These are phyloP conservation scores for Kodamaea laetipori DNA, from an alignment of 805 yeast species.

Conservation along the genomic window DNA sequence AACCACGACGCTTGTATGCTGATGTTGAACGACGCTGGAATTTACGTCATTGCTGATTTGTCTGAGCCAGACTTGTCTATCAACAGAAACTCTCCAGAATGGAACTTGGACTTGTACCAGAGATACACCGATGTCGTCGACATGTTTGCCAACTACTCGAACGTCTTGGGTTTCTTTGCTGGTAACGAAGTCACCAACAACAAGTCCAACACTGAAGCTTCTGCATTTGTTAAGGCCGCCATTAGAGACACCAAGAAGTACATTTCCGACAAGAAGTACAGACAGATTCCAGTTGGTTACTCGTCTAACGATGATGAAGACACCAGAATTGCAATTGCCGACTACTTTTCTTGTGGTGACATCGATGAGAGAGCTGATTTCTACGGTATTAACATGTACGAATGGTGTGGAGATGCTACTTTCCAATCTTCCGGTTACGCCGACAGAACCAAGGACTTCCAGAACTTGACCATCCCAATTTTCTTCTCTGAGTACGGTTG, in stretches of 20 bases:
- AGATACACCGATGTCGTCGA: conserved; percentile 86
- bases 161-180: conserved; percentile 92
- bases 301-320: conserved; percentile 86
- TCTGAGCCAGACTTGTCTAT: conserved; percentile 78
- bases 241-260: conserved; percentile 84
- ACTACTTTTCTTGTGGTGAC: conserved; percentile 83
- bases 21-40: conserved; percentile 43
- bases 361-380: conserved; percentile 66
- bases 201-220: conserved; percentile 77
- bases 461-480: conserved; percentile 72
- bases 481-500: conserved; percentile 92
- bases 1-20: conserved; percentile 46
- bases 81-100: conserved; percentile 71
- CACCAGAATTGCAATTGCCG: conserved; percentile 77
- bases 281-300: conserved; percentile 90
- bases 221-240: conserved; percentile 95
- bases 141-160: conserved; percentile 70
- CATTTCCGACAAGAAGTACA: conserved; percentile 63
- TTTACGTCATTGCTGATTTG: conserved; percentile 46
- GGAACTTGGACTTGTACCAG: conserved; percentile 70
- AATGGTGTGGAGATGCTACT: conserved; percentile 76
- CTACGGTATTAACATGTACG: conserved; percentile 85
- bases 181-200: conserved; percentile 97
- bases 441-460: conserved; percentile 70
- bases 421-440: conserved; percentile 66